Evolutionary conservation across 1,139 yeast species (phyloP).

Genomic region (Sugiyamaella paludigena): DNA sequence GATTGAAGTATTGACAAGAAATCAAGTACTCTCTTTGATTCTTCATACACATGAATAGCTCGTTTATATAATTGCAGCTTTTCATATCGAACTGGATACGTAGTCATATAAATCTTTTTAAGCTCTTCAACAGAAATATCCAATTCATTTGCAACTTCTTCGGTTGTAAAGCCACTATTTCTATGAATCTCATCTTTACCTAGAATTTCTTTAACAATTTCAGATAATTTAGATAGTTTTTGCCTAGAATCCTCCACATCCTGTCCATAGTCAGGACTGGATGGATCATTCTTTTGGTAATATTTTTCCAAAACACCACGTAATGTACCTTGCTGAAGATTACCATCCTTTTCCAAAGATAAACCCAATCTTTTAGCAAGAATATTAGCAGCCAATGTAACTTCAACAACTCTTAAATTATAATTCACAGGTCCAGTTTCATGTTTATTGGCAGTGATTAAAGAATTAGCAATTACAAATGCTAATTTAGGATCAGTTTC

Average conservation of each 20-base stretch:
- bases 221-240: conserved; percentile 42
- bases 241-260: conserved; percentile 47
- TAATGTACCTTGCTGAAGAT: conserved; percentile 59
- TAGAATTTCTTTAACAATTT: conserved; percentile 43
- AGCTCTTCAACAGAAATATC: conserved; percentile 48
- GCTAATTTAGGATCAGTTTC: conserved; percentile 46
- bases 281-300: conserved; percentile 33
- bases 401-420: conserved; percentile 69
- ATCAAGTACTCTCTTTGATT: conserved; percentile 57
- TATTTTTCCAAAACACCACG: conserved; percentile 62
- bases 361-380: conserved; percentile 51
- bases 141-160: conserved; percentile 48
- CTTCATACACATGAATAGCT: conserved; percentile 63
- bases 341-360: conserved; percentile 51
- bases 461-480: conserved; percentile 62
- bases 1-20: conserved; percentile 45
- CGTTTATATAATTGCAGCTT: conserved; percentile 57
- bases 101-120: conserved; percentile 46
- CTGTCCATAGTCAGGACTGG: conserved; percentile 48
- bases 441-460: conserved; percentile 61
- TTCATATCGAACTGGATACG: conserved; percentile 57
- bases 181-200: conserved; percentile 33
- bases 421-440: conserved; percentile 71
- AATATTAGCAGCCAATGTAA: conserved; percentile 59
- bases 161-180: conserved; percentile 50